Base-by-base conservation (phyloP, 441 rosid species). In the Erodium texanum region DNA sequence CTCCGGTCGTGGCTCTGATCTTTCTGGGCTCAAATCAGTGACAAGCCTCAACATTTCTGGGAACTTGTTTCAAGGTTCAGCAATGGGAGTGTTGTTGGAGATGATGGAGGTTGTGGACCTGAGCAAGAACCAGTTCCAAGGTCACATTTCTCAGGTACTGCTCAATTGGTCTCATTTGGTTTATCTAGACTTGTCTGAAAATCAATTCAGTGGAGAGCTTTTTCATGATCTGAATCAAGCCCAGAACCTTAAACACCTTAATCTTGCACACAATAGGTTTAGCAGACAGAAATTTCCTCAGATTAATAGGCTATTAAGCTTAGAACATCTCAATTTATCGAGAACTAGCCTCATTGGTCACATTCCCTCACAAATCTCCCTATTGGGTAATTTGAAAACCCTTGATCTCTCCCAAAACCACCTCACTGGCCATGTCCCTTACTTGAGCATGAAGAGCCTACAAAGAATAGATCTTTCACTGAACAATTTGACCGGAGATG, bases 181-280 rank as follows among this genome's bases (percentile, higher is more conserved):
- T 78, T 73, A 81, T 80, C 81, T 90, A 54, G 98, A 93, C 81
- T 81, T 93, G 76, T 93, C 98, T 74, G 89, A 90, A 71, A 93
- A 93, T 78, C 84, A 86, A 69, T 83, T 93, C 27, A 84, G 83
- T 74, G 98, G 98, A 67, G 88, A 85, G 73, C 78, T 89, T 66
- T 77, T 81, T 22, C 77, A 77, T 56, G 75, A 78, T 77, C 71
- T 86, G 67, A 82, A 75, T 66, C 77, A 75, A 69, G 76, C 83
- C 24, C 76, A 69, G 78, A 85, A 84, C 72, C 87, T 93, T 64
- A 90, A 81, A 68, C 71, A 88, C 77, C 85, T 93, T 27, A 88
- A 79, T 82, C 83, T 93, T 64, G 98, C 98, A 54, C 77, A 73
- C 74, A 93, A 90, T 75, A 81, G 93, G 74, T 90, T 90, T 75